phyloP scores from a whole-genome alignment of 179 eudicot species.

The Pouteria campechiana region DNA sequence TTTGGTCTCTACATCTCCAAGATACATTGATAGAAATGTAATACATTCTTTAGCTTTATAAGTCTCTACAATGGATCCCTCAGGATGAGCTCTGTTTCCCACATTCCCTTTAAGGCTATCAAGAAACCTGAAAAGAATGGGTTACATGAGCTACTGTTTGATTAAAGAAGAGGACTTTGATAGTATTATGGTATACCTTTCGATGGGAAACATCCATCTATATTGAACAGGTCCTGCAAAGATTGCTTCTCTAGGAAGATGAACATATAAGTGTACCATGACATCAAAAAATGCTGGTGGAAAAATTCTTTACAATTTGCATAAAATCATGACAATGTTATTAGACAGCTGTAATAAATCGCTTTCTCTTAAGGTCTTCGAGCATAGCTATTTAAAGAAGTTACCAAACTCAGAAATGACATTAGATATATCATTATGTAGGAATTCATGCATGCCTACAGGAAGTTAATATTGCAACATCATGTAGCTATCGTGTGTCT shows the following conservation, averaged over 20 bases:
- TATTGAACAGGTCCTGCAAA: constrained; percentile 13
- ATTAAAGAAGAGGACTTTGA: too few species aligned
- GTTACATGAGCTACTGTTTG: too few species aligned
- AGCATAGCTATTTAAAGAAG: constrained; percentile 5
- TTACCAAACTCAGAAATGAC: neutral
- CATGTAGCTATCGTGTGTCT: constrained; percentile 15
- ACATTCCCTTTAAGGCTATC: too few species aligned
- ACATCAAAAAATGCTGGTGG: constrained; percentile 11
- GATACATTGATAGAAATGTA: too few species aligned
- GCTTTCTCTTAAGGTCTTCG: neutral
- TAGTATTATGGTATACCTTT: too few species aligned
- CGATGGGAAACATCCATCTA: constrained; percentile 12
- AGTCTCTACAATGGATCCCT: too few species aligned
- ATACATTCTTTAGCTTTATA: too few species aligned
- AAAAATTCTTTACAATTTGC: constrained; percentile 11
- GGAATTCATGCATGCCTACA: constrained; percentile 5
- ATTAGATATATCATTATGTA: neutral
- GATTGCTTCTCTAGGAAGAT: constrained; percentile 3
- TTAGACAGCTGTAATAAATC: neutral
- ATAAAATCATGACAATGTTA: constrained; percentile 5
- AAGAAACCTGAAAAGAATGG: too few species aligned
- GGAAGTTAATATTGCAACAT: constrained; percentile 16
- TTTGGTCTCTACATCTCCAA: too few species aligned
- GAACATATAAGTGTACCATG: constrained; percentile 15
- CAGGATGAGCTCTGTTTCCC: too few species aligned